Evolutionary conservation across 129 eudicot genomes (phyloP).

Genomic region (Dittrichia graveolens): DNA sequence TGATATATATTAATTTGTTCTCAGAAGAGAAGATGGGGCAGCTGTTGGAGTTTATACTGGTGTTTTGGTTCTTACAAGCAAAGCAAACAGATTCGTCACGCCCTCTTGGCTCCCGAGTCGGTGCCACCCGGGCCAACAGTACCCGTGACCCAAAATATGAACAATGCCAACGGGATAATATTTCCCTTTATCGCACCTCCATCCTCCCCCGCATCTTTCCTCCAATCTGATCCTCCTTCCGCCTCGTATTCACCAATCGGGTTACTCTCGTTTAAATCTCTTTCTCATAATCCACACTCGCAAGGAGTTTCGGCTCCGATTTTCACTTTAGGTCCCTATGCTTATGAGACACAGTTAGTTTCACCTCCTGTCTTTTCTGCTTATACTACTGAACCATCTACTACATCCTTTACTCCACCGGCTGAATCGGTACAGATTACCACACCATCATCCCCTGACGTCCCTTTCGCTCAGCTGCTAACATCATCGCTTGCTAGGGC

Average conservation of each 20-base stretch:
- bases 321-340: slow-evolving; percentile 87
- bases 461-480: slow-evolving; percentile 91
- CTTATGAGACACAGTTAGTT: slow-evolving; percentile 93
- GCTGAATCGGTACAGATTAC: slow-evolving; percentile 88
- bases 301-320: slow-evolving; percentile 59
- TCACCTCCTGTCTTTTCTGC: slow-evolving; percentile 96
- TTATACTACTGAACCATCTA: slow-evolving; percentile 92
- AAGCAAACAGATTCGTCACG: slow-evolving; percentile 77
- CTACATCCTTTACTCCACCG: slow-evolving; percentile 94
- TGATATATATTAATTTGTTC: slow-evolving; percentile 20
- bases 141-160: slow-evolving; percentile 41
- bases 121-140: slow-evolving; percentile 35
- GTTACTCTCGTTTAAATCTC: slow-evolving; percentile 57
- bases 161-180: slow-evolving; percentile 48
- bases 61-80: slow-evolving; percentile 77
- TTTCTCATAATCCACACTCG: slow-evolving; percentile 55
- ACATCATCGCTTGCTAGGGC: slow-evolving; percentile 68
- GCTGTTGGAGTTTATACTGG: slow-evolving; percentile 89
- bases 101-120: slow-evolving; percentile 71
- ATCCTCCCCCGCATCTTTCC: slow-evolving; percentile 92
- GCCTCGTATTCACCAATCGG: slow-evolving; percentile 76
- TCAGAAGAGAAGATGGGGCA: slow-evolving; percentile 93
- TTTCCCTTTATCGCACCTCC: slow-evolving; percentile 95
- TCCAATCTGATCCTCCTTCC: slow-evolving; percentile 88
- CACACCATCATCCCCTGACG: slow-evolving; percentile 98